phyloP scores from a whole-genome alignment of 1,284 basidiomycete species.

The Boletus semigastroideus region DNA sequence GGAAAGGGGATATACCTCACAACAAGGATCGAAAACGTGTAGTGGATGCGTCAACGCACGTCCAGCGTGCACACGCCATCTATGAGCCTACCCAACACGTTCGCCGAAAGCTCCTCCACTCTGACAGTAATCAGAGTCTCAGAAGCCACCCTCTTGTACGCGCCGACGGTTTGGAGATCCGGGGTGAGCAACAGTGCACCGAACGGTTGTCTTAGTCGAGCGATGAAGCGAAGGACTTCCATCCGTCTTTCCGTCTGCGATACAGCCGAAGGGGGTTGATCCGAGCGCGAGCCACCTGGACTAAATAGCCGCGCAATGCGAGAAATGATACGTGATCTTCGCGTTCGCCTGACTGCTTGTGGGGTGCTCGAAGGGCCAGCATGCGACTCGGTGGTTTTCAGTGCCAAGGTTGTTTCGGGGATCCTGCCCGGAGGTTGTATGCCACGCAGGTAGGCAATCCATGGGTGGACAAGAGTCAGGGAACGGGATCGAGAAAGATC shows the following conservation, averaged over 20 bases:
- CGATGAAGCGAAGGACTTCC: neutral
- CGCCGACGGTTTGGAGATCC: neutral
- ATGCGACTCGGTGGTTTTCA: neutral
- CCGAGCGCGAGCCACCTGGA: neutral
- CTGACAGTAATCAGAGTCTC: slow-evolving; percentile 6
- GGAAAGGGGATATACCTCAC: too few species aligned
- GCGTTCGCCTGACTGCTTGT: too few species aligned
- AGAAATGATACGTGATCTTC: neutral
- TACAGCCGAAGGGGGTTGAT: neutral
- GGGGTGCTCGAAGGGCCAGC: too few species aligned
- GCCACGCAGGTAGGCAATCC: slow-evolving; percentile 7
- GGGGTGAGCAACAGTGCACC: slow-evolving; percentile 5
- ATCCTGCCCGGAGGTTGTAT: neutral
- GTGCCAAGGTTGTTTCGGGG: neutral
- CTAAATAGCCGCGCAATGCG: neutral
- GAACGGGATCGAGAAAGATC: slow-evolving; percentile 2
- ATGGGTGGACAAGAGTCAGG: slow-evolving; percentile 6
- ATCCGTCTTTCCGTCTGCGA: neutral
- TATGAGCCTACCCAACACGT: neutral
- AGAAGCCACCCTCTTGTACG: slow-evolving; percentile 6
- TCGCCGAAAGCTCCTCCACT: neutral
- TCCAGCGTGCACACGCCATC: neutral
- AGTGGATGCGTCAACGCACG: neutral
- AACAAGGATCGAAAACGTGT: too few species aligned
- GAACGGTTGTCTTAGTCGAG: slow-evolving; percentile 6